phyloP scores from a whole-genome alignment of 257 asterid genomes.

The Nicotiana otophora region DNA sequence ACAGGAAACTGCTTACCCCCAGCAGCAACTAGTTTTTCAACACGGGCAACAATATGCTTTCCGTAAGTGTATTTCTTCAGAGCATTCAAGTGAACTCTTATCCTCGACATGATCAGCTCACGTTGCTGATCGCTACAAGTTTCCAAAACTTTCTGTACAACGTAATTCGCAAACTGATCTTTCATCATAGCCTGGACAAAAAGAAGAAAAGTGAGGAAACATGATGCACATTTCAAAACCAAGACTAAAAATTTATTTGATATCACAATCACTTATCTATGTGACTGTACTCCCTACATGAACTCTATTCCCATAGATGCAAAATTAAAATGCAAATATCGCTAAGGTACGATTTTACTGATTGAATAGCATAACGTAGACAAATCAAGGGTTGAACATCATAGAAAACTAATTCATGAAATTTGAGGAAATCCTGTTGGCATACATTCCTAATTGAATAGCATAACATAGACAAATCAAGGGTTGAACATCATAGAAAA shows the following conservation, averaged over 20 bases:
- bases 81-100: conserved; percentile 41
- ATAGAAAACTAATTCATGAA: background rate
- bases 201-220: background rate
- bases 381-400: background rate
- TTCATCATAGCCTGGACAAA: conserved; percentile 36
- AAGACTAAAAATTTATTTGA: background rate
- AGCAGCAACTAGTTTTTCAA: conserved; percentile 48
- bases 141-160: conserved; percentile 46
- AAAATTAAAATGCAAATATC: background rate
- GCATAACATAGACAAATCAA: background rate
- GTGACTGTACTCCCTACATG: background rate
- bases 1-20: conserved; percentile 24
- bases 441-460: background rate
- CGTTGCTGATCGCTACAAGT: conserved; percentile 45
- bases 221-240: background rate
- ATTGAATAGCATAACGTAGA: background rate
- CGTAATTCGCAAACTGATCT: conserved; percentile 47
- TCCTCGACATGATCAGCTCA: conserved; percentile 37
- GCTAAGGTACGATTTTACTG: background rate
- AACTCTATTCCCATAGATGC: background rate
- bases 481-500: background rate
- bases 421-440: background rate
- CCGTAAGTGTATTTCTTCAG: conserved; percentile 43
- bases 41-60: conserved; percentile 45
- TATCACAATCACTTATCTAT: background rate